These are phyloP conservation scores for Vigna reflexopilosa DNA, from an alignment of 306 rosid species.

Conservation along the genomic window DNA sequence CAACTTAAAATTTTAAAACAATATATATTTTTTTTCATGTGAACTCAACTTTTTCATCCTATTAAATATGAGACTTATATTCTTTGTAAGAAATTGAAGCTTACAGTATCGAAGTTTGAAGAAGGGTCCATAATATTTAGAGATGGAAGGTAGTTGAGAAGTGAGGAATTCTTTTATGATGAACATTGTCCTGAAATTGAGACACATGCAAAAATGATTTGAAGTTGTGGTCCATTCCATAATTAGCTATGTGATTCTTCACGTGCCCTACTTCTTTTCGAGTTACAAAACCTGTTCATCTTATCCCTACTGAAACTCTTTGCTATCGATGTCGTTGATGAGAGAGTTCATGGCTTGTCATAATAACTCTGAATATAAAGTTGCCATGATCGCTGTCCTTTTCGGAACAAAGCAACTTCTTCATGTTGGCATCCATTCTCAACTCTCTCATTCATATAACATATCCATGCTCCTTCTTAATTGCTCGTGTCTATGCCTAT, in stretches of 20 bases:
- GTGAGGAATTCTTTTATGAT: no score
- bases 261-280: constrained; percentile 42
- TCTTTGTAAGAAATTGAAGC: no score
- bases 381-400: constrained; percentile 32
- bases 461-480: background rate
- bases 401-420: constrained; percentile 13
- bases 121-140: background rate
- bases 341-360: constrained; percentile 32
- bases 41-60: no score
- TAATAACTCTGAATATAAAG: constrained; percentile 24
- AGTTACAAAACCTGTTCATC: constrained; percentile 44
- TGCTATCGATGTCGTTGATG: constrained; percentile 31
- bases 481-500: constrained; percentile 19
- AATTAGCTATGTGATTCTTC: constrained; percentile 23
- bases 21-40: no score
- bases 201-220: background rate
- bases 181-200: background rate
- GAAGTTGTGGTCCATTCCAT: constrained; percentile 42
- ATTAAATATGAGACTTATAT: no score
- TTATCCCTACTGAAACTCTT: constrained; percentile 37
- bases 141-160: no score
- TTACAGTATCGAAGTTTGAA: background rate
- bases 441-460: constrained; percentile 1
- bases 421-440: constrained; percentile 18
- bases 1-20: no score